These are phyloP conservation scores for Comarum palustre DNA, from an alignment of 306 rosid genomes.

Conservation along the genomic window DNA sequence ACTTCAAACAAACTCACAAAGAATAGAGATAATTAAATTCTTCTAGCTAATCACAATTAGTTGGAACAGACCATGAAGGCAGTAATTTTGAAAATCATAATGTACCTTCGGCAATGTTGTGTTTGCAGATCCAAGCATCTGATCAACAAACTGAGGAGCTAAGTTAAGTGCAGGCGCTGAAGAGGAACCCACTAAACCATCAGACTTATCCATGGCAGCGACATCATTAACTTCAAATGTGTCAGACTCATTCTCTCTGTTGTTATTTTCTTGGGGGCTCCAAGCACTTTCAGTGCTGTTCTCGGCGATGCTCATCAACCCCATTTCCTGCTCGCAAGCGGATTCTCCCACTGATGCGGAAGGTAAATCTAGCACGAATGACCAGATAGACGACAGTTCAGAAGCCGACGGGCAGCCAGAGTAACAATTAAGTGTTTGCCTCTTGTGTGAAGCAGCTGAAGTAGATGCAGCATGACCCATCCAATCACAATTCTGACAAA, in stretches of 20 bases:
- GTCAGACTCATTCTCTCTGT: slow-evolving; percentile 35
- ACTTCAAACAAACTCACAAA: neutral
- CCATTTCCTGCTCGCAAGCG: slow-evolving; percentile 82
- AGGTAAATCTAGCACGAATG: slow-evolving; percentile 62
- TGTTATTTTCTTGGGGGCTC: slow-evolving; percentile 41
- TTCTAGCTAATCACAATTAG: neutral
- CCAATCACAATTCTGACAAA: slow-evolving; percentile 98
- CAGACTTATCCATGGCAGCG: slow-evolving; percentile 35
- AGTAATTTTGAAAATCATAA: slow-evolving; percentile 1
- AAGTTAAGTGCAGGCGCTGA: slow-evolving; percentile 42
- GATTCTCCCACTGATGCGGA: slow-evolving; percentile 54
- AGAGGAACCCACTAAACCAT: slow-evolving; percentile 49
- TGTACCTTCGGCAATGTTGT: slow-evolving; percentile 70
- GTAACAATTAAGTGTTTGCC: slow-evolving; percentile 75
- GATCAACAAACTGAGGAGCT: slow-evolving; percentile 38
- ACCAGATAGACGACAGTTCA: slow-evolving; percentile 91
- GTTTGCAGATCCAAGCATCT: slow-evolving; percentile 40
- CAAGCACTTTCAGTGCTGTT: slow-evolving; percentile 36
- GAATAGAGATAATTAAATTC: neutral
- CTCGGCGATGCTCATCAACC: slow-evolving; percentile 86
- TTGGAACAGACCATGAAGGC: neutral
- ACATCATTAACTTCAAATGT: slow-evolving; percentile 39
- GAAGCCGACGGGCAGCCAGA: slow-evolving; percentile 90
- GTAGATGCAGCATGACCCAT: slow-evolving; percentile 57
- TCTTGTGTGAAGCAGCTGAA: slow-evolving; percentile 62